phyloP scores from a whole-genome alignment of 495 filamentous ascomycete species.

The Podospora pseudoanserina region DNA sequence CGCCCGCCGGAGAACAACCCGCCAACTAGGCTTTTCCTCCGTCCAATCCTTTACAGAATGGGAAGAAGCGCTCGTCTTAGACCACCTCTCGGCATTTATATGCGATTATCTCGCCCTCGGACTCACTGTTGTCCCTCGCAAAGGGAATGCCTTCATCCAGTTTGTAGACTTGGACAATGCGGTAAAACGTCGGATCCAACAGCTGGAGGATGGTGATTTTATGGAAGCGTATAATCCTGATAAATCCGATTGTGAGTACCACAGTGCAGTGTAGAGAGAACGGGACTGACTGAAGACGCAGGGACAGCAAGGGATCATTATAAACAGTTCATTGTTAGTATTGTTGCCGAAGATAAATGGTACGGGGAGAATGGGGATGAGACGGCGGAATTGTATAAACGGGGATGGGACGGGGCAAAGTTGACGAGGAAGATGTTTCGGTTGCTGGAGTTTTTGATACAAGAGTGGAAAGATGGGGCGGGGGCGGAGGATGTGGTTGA shows the following conservation, averaged over 20 bases:
- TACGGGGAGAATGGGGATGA: slow-evolving; percentile 1
- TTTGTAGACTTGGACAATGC: slow-evolving; percentile 12
- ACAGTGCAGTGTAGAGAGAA: not conserved
- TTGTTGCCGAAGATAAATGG: slow-evolving; percentile 14
- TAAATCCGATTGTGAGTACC: slow-evolving; percentile 14
- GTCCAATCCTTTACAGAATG: slow-evolving; percentile 4
- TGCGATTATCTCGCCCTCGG: slow-evolving; percentile 15
- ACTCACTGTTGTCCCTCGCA: slow-evolving; percentile 7
- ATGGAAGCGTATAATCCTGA: slow-evolving; percentile 5
- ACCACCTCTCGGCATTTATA: slow-evolving; percentile 18
- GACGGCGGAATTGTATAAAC: not conserved
- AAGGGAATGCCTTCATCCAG: not conserved
- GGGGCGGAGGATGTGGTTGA: not conserved
- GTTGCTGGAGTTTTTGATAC: slow-evolving; percentile 9
- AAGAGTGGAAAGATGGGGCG: slow-evolving; percentile 11
- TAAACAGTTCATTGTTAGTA: slow-evolving; percentile 15
- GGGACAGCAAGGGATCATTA: slow-evolving; percentile 16
- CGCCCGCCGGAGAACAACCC: slow-evolving; percentile 2
- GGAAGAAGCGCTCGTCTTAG: slow-evolving; percentile 11
- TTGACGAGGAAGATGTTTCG: slow-evolving; percentile 10
- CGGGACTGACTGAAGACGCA: not conserved
- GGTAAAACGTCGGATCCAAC: slow-evolving; percentile 3
- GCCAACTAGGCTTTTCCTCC: slow-evolving; percentile 7
- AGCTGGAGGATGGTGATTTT: slow-evolving; percentile 7
- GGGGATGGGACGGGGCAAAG: slow-evolving; percentile 8